Conservation (phyloP, 164 flowering plant species). For the Tinospora cordifolia region DNA sequence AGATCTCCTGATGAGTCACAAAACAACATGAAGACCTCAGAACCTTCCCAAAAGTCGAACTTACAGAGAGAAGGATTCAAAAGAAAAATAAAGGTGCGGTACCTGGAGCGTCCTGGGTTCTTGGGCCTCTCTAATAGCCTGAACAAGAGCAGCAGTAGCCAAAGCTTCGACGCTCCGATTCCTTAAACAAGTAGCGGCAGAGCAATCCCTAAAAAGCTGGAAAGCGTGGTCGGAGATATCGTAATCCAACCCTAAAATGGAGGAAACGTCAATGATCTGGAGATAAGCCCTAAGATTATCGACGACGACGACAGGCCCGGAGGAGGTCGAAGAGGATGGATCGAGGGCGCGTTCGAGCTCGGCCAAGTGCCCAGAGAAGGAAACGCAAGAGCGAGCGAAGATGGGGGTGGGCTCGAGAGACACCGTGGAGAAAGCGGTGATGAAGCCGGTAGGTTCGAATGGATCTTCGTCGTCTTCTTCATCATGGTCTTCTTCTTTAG, state of each 20-base stretch:
- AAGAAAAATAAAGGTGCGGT: not conserved
- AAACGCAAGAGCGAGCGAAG: conserved; percentile 48
- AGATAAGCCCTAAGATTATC: conserved; percentile 87
- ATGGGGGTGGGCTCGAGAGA: conserved; percentile 72
- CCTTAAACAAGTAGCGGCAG: conserved; percentile 88
- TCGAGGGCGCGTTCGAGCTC: conserved; percentile 85
- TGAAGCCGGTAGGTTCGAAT: conserved; percentile 80
- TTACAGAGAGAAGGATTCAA: too few species aligned
- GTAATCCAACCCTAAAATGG: conserved; percentile 66
- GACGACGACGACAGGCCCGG: conserved; percentile 45
- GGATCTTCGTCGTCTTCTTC: conserved; percentile 56
- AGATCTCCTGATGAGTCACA: conserved; percentile 63
- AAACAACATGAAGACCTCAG: too few species aligned
- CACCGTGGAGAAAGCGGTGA: conserved; percentile 93
- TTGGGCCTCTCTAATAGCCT: conserved; percentile 93
- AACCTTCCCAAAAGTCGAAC: too few species aligned
- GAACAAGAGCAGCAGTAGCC: conserved; percentile 95
- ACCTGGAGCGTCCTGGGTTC: conserved; percentile 99
- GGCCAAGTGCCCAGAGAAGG: conserved; percentile 88
- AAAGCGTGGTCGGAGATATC: conserved; percentile 89
- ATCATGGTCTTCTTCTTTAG: not conserved
- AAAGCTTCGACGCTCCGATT: conserved; percentile 94
- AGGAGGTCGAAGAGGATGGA: conserved; percentile 23
- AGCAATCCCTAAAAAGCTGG: conserved; percentile 87
- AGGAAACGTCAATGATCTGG: conserved; percentile 88